These are phyloP conservation scores for Inga oerstediana DNA, from an alignment of 306 rosid genomes.

Conservation along the genomic window DNA sequence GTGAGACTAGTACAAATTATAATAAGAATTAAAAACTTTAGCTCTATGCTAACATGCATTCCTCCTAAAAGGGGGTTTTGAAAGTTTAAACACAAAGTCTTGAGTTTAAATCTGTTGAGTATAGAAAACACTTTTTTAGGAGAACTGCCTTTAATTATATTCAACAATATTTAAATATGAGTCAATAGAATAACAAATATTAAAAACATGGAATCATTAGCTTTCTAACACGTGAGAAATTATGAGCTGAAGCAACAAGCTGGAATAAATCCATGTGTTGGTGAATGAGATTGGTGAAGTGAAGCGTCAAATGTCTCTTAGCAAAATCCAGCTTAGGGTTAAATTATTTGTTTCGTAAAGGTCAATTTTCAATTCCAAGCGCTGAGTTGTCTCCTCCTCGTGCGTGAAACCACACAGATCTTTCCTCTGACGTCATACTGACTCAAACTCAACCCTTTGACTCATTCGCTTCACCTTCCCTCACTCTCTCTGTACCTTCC, in stretches of 20 bases:
- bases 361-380: not conserved
- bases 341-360: not conserved
- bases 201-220: too few species aligned
- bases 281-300: not conserved
- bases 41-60: too few species aligned
- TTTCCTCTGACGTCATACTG: slow-evolving; percentile 26
- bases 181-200: too few species aligned
- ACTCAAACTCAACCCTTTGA: slow-evolving; percentile 1
- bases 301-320: not conserved
- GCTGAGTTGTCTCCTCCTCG: slow-evolving; percentile 32
- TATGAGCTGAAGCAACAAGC: not conserved
- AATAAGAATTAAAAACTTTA: too few species aligned
- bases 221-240: slow-evolving; percentile 19
- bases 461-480: not conserved
- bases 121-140: too few species aligned
- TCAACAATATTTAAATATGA: too few species aligned
- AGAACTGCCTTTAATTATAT: too few species aligned
- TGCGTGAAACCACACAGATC: not conserved
- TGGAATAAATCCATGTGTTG: not conserved
- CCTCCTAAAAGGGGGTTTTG: too few species aligned
- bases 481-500: slow-evolving; percentile 31
- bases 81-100: too few species aligned
- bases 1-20: too few species aligned
- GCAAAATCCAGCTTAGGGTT: slow-evolving; percentile 28
- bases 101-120: too few species aligned